phyloP scores from a whole-genome alignment of 1,139 yeast genomes.

The Suhomyces taliae region DNA sequence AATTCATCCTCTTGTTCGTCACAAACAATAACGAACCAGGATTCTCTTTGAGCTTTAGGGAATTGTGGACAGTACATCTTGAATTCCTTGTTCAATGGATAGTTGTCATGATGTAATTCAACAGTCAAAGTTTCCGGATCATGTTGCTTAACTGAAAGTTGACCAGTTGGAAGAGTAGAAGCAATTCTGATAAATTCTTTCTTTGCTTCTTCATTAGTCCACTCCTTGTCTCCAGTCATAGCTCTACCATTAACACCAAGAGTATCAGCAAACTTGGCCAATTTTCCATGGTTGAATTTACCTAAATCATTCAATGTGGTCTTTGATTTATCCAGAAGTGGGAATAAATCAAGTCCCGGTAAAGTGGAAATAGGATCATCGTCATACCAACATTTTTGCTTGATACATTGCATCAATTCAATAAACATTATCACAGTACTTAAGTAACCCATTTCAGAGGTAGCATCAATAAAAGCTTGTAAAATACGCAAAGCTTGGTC shows the following conservation, averaged over 20 bases:
- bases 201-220: slow-evolving; percentile 18
- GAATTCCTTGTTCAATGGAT: slow-evolving; percentile 57
- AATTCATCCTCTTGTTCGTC: slow-evolving; percentile 49
- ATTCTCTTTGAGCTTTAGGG: slow-evolving; percentile 89
- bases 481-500: slow-evolving; percentile 93
- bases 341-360: slow-evolving; percentile 60
- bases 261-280: slow-evolving; percentile 33
- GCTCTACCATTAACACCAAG: slow-evolving; percentile 33
- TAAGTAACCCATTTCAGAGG: slow-evolving; percentile 79
- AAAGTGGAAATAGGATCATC: slow-evolving; percentile 66
- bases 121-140: slow-evolving; percentile 39
- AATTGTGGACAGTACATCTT: slow-evolving; percentile 75
- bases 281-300: slow-evolving; percentile 23
- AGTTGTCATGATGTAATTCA: slow-evolving; percentile 52
- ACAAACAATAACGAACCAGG: slow-evolving; percentile 81
- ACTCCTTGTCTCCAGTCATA: slow-evolving; percentile 27
- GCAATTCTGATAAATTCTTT: slow-evolving; percentile 45
- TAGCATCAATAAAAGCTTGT: slow-evolving; percentile 89
- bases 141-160: slow-evolving; percentile 33
- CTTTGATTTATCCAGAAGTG: slow-evolving; percentile 12
- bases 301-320: slow-evolving; percentile 20
- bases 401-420: slow-evolving; percentile 78
- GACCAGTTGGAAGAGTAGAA: slow-evolving; percentile 51
- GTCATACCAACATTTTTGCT: slow-evolving; percentile 87
- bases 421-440: slow-evolving; percentile 61